These are phyloP conservation scores for Fabrea salina DNA, from an alignment of 169 alveolate genomes.

Conservation along the genomic window DNA sequence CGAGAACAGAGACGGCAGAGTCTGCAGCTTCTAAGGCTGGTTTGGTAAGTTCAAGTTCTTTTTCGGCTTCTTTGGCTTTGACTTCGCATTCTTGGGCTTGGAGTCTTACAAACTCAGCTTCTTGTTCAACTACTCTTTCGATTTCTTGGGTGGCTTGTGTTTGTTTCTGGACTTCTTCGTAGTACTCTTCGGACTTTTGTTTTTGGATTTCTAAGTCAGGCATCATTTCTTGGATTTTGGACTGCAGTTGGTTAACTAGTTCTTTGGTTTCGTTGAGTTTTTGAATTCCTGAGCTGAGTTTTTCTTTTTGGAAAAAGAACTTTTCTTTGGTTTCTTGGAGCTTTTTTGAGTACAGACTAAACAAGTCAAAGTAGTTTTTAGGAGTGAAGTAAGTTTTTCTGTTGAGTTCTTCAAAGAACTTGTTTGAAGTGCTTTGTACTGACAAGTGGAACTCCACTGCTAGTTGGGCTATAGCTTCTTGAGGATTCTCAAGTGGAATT, in stretches of 20 bases:
- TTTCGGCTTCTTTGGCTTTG: slow-evolving; percentile 45
- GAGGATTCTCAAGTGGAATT: slow-evolving; percentile 30
- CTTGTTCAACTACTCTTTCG: slow-evolving; percentile 76
- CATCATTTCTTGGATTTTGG: slow-evolving; percentile 57
- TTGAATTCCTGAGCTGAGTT: slow-evolving; percentile 46
- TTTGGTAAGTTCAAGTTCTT: slow-evolving; percentile 28
- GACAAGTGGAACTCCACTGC: slow-evolving; percentile 52
- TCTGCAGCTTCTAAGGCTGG: slow-evolving; percentile 62
- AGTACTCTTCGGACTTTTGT: slow-evolving; percentile 65
- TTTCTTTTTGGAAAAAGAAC: slow-evolving; percentile 43
- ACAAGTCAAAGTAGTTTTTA: slow-evolving; percentile 52
- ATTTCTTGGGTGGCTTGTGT: slow-evolving; percentile 82
- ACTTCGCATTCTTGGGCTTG: slow-evolving; percentile 53
- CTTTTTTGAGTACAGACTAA: slow-evolving; percentile 33
- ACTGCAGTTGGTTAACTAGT: slow-evolving; percentile 52
- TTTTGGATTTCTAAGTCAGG: slow-evolving; percentile 61
- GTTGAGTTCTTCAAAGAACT: slow-evolving; percentile 46
- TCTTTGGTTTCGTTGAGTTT: slow-evolving; percentile 57
- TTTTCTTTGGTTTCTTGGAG: slow-evolving; percentile 42
- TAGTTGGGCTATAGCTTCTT: slow-evolving; percentile 46
- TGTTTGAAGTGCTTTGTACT: slow-evolving; percentile 47
- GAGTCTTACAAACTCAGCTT: slow-evolving; percentile 68
- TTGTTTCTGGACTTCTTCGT: slow-evolving; percentile 61
- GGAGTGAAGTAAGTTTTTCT: slow-evolving; percentile 64
- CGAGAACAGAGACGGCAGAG: slow-evolving; percentile 41